Conservation (phyloP, 345 rosid species). For the Pseudoturritis turrita region DNA sequence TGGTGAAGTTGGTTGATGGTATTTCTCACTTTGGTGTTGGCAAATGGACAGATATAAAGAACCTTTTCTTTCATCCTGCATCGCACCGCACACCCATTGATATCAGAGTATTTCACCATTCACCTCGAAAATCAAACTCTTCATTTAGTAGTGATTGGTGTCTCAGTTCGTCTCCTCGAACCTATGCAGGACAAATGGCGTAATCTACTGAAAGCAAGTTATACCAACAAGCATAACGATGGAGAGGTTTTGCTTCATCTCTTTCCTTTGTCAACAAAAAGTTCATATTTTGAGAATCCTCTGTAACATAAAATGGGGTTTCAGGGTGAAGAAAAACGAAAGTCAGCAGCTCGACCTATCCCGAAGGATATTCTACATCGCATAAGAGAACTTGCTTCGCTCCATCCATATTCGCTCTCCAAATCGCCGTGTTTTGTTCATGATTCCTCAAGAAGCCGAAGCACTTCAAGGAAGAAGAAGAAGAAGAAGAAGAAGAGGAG, state of each 20-base stretch:
- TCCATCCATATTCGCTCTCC: slow-evolving; percentile 60
- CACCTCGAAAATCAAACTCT: neutral
- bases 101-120: slow-evolving; percentile 63
- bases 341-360: slow-evolving; percentile 37
- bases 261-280: neutral
- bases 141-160: neutral
- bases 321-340: slow-evolving; percentile 50
- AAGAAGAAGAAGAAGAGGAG: slow-evolving; percentile 2
- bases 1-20: slow-evolving; percentile 77
- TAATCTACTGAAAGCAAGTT: slow-evolving; percentile 73
- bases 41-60: slow-evolving; percentile 90
- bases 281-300: neutral
- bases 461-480: slow-evolving; percentile 28
- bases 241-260: slow-evolving; percentile 45
- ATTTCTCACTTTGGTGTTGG: slow-evolving; percentile 83
- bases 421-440: neutral
- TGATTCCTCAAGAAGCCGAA: slow-evolving; percentile 31
- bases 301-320: neutral
- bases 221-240: slow-evolving; percentile 31
- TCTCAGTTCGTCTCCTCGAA: slow-evolving; percentile 17
- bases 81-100: slow-evolving; percentile 79
- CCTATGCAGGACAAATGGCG: slow-evolving; percentile 86
- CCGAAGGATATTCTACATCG: slow-evolving; percentile 56
- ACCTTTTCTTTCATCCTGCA: slow-evolving; percentile 54
- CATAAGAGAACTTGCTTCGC: slow-evolving; percentile 60